Conservation (phyloP, 768 basidiomycete species). For the Suillus tomentosus region DNA sequence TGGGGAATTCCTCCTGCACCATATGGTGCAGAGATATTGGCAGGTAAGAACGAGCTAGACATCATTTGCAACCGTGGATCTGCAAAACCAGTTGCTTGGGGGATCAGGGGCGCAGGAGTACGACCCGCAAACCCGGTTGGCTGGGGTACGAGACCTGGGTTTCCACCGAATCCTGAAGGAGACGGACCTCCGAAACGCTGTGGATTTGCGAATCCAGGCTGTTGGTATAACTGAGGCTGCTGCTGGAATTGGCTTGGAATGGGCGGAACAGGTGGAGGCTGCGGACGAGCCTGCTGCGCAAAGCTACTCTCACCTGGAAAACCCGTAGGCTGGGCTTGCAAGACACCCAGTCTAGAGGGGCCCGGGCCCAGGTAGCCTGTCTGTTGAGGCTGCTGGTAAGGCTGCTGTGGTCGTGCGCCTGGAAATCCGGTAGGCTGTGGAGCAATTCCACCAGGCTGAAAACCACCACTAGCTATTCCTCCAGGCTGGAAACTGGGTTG, state of each 20-base stretch:
- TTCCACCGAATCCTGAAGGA: slow-evolving; percentile 14
- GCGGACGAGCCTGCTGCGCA: slow-evolving; percentile 41
- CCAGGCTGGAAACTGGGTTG: slow-evolving; percentile 34
- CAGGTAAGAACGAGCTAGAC: slow-evolving; percentile 90
- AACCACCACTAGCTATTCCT: slow-evolving; percentile 34
- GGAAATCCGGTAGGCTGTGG: slow-evolving; percentile 65
- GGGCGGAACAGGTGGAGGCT: slow-evolving; percentile 67
- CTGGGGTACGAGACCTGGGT: slow-evolving; percentile 20
- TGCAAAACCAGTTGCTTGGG: slow-evolving; percentile 78
- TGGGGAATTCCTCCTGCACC: slow-evolving; percentile 62
- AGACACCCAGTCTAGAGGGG: slow-evolving; percentile 33
- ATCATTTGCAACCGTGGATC: slow-evolving; percentile 88
- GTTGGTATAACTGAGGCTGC: slow-evolving; percentile 40
- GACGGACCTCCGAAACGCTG: slow-evolving; percentile 47
- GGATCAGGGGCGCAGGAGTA: slow-evolving; percentile 50
- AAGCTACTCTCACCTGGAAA: slow-evolving; percentile 38
- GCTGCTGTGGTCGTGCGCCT: slow-evolving; percentile 31
- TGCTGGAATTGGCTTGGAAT: slow-evolving; percentile 54
- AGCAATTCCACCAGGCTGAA: slow-evolving; percentile 41
- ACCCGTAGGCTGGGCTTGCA: slow-evolving; percentile 57
- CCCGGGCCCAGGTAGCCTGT: slow-evolving; percentile 45
- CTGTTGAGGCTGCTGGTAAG: slow-evolving; percentile 31
- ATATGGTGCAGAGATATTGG: slow-evolving; percentile 61
- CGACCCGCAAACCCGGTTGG: slow-evolving; percentile 52
- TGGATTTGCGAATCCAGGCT: slow-evolving; percentile 53